Evolutionary conservation across 345 rosid genomes (phyloP).

Genomic region (Populus nigra): DNA sequence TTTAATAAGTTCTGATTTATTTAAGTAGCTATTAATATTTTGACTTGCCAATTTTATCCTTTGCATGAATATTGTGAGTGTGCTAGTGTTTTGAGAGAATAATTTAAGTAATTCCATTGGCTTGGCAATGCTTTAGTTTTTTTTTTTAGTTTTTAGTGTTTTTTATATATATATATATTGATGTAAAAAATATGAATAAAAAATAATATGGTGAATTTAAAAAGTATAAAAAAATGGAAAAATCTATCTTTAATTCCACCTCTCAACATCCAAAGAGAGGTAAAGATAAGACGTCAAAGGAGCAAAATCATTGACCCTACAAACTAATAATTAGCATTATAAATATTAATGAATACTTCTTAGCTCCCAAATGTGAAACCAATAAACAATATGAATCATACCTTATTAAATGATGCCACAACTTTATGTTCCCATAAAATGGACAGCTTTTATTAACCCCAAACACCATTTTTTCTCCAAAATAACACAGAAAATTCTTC

Average conservation of each 20-base stretch:
- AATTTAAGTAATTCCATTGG: no score
- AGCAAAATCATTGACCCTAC: neutral
- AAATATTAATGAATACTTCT: neutral
- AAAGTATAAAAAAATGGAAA: neutral
- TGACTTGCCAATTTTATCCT: neutral
- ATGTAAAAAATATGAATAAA: no score
- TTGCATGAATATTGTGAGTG: neutral
- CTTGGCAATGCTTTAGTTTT: no score
- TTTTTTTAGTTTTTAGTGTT: no score
- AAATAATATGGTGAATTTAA: neutral
- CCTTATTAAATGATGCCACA: neutral
- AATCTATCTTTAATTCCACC: neutral
- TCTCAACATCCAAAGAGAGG: neutral
- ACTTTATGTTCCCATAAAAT: neutral
- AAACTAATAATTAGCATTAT: no score
- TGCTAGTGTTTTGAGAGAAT: no score
- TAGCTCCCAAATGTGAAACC: neutral
- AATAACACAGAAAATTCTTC: neutral
- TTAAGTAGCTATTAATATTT: neutral
- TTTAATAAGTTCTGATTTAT: neutral
- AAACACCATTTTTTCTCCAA: neutral
- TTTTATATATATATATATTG: no score
- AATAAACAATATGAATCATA: neutral
- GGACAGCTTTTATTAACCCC: neutral
- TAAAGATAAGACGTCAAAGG: neutral